phyloP scores from a whole-genome alignment of 768 basidiomycete genomes.

The Pleurotus tuber-regium region DNA sequence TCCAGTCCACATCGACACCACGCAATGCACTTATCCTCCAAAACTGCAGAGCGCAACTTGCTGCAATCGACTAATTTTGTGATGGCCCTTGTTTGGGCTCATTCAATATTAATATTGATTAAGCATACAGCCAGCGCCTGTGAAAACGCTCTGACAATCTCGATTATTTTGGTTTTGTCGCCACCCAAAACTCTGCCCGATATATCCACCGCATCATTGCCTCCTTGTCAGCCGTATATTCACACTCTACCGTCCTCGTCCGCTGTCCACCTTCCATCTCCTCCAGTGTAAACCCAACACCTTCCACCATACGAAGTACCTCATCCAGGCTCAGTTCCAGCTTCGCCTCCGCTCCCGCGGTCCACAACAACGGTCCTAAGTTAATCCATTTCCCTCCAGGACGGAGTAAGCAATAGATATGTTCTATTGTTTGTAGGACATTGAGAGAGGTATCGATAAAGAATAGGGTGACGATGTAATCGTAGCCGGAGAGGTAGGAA shows the following conservation, averaged over 20 bases:
- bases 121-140: too few relatives aligned
- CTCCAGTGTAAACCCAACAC: constrained; percentile 50
- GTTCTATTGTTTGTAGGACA: constrained; percentile 49
- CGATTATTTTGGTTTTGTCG: constrained; percentile 33
- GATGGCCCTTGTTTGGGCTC: too few relatives aligned
- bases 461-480: constrained; percentile 62
- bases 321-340: constrained; percentile 66
- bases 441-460: constrained; percentile 66
- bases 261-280: constrained; percentile 21
- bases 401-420: constrained; percentile 53
- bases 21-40: too few relatives aligned
- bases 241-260: constrained; percentile 52
- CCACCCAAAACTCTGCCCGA: constrained; percentile 67
- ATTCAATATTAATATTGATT: too few relatives aligned
- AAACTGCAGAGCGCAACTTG: too few relatives aligned
- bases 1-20: too few relatives aligned
- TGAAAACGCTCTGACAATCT: too few relatives aligned
- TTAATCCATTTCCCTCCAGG: constrained; percentile 74
- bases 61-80: too few relatives aligned
- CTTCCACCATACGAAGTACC: constrained; percentile 46
- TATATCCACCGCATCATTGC: constrained; percentile 77
- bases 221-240: constrained; percentile 58
- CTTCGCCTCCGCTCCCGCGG: constrained; percentile 49
- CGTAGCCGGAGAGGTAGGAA: constrained; percentile 36
- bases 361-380: constrained; percentile 67